Conservation (phyloP, 148 eudicot genomes). For the Dianthus caryophyllus region DNA sequence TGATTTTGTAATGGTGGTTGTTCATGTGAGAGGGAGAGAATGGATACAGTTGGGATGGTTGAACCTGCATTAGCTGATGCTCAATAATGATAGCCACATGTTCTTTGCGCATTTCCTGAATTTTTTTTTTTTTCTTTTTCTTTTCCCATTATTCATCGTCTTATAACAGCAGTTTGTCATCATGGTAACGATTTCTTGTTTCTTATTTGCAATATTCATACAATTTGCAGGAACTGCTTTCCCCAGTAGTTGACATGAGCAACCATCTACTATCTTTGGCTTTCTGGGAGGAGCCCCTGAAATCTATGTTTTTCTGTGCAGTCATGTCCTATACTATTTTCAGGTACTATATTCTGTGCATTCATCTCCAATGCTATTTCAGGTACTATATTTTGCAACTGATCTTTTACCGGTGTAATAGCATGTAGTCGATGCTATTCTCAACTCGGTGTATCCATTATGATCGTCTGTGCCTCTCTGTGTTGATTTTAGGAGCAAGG, state of each 20-base stretch:
- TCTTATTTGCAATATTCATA: background rate
- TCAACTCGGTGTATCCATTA: too few relatives aligned
- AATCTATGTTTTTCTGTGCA: slow-evolving; percentile 63
- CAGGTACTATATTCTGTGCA: slow-evolving; percentile 44
- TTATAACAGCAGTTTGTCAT: background rate
- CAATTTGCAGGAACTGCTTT: slow-evolving; percentile 68
- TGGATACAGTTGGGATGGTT: background rate
- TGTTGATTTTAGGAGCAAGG: background rate
- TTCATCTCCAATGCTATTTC: slow-evolving; percentile 45
- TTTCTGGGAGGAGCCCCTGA: slow-evolving; percentile 75
- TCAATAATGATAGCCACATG: background rate
- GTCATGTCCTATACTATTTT: slow-evolving; percentile 46
- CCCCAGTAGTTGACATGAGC: slow-evolving; percentile 50
- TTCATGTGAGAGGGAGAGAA: background rate
- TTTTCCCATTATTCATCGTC: background rate
- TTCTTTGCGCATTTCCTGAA: background rate
- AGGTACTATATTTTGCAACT: slow-evolving; percentile 36
- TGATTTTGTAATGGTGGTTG: background rate
- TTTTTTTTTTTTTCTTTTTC: background rate
- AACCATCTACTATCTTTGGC: slow-evolving; percentile 46
- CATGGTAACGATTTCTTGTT: background rate
- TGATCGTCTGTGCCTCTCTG: background rate
- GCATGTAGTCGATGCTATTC: too few relatives aligned
- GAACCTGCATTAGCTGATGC: background rate
- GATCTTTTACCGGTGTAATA: background rate